Conservation (phyloP, 495 filamentous ascomycete species). For the Talaromyces borbonicus region DNA sequence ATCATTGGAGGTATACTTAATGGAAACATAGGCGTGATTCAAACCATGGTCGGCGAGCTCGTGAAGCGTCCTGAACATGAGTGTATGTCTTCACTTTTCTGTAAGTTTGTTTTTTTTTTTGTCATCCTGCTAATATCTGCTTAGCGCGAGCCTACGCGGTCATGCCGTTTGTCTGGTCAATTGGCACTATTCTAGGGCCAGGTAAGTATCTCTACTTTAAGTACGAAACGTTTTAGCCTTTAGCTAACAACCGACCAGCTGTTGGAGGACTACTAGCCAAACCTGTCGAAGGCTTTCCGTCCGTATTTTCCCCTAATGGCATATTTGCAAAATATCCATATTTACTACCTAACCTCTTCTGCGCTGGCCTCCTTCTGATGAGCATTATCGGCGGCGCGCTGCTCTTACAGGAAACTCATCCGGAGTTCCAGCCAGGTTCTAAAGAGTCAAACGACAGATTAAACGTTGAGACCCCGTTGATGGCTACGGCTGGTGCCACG, state of each 20-base stretch:
- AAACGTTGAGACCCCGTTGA: constrained; percentile 55
- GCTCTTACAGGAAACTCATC: constrained; percentile 71
- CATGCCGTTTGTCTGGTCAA: constrained; percentile 82
- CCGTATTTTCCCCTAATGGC: constrained; percentile 49
- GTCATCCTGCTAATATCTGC: constrained; percentile 7
- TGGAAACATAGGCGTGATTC: constrained; percentile 81
- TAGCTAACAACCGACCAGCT: constrained; percentile 28
- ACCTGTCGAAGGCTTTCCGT: constrained; percentile 58
- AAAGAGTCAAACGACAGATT: constrained; percentile 31
- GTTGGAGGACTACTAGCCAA: constrained; percentile 73
- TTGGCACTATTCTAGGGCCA: constrained; percentile 77
- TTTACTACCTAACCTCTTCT: constrained; percentile 71
- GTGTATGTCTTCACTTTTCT: constrained; percentile 43
- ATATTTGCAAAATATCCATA: constrained; percentile 74
- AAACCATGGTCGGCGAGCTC: constrained; percentile 85
- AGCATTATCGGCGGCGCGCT: constrained; percentile 67
- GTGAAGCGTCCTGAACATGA: constrained; percentile 73
- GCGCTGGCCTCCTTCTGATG: constrained; percentile 57
- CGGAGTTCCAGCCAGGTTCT: constrained; percentile 59
- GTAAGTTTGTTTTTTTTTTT: neutral
- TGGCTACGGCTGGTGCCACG: constrained; percentile 61
- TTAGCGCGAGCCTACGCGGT: constrained; percentile 69
- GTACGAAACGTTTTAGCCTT: neutral
- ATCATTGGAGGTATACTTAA: constrained; percentile 74
- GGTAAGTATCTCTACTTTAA: constrained; percentile 18